Evolutionary conservation across 192 early-diverging fungal species (phyloP), one percentile per base, ranked within the genome.

Genomic region (Pilaira anomala): DNA sequence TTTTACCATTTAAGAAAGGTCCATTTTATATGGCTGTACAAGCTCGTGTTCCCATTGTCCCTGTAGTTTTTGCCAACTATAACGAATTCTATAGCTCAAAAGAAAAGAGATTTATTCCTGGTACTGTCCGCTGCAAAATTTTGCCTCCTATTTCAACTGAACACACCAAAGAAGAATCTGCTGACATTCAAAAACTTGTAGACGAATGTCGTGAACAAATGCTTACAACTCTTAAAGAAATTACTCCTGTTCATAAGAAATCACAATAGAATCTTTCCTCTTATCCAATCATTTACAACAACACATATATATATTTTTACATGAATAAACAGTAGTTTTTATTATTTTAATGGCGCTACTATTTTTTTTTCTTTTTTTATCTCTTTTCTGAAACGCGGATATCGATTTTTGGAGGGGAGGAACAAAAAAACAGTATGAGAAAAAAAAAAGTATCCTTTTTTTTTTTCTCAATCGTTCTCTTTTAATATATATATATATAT

Each of bases 1-100:
- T 98, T 52, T 74, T 96, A 44, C 91, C 90, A 12, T 96, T 98
- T 76, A 98, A 98, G 76, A 98, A 95, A 80, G 95, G 95, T 12
- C 94, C 92, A 12, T 98, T 98, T 76, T 92, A 96, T 52, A 69
- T 95, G 65, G 94, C 95, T 7, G 87, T 91, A 58, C 91, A 91
- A 73, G 85, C 88, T 1, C 77, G 79, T 18, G 84, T 91, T 2
- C 95, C 95, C 14, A 87, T 98, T 62, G 81, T 96, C 30, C 94
- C 94, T n/a, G 78, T 98, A 45, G 91, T 95, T 12, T 78, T 90
- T 49, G 85, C 87, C 18, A 88, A 87, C 42, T 82, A 85, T 69
- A 70, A 71, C 36, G 66, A 85, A 26, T 63, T 83, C 29, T 86
- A 83, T 58, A 73, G 78, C 68, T 79, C 85, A n/a, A 76, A 78